A percentile compares a stretch with the other conserved stretches of the same genome.
These are phyloP conservation scores for Peronosclerospora sorghi DNA, from an alignment of 352 stramenopile genomes.

Conservation along the genomic window DNA sequence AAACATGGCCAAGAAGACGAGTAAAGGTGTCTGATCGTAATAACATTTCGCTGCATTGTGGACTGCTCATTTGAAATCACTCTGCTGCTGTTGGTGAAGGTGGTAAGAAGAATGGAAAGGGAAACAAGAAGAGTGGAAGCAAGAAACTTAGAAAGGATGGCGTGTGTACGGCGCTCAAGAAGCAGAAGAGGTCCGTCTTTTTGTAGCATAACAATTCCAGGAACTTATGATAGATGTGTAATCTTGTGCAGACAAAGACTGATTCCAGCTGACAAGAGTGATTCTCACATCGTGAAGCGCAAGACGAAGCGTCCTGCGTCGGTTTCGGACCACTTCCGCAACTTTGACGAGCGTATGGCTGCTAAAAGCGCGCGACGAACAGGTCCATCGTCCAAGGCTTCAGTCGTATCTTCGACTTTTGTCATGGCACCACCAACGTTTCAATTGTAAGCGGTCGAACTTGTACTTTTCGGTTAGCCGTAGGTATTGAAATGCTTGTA, in stretches of 20 bases:
- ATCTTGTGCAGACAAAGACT: conserved; percentile 22
- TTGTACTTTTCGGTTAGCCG: neutral
- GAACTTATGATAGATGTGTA: neutral
- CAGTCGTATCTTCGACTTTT: conserved; percentile 42
- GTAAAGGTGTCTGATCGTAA: conserved; percentile 10
- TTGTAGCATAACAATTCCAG: too few species aligned
- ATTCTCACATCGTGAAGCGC: conserved; percentile 13
- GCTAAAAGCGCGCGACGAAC: conserved; percentile 25
- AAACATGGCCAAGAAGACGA: conserved; percentile 38
- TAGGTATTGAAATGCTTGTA: neutral
- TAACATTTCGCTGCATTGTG: neutral
- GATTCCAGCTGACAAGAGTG: conserved; percentile 29
- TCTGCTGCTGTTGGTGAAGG: conserved; percentile 2
- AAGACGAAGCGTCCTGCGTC: conserved; percentile 22
- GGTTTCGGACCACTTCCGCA: conserved; percentile 56
- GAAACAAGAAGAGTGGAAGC: conserved; percentile 34
- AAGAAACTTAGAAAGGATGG: conserved; percentile 50
- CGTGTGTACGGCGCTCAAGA: conserved; percentile 63
- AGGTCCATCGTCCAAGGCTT: conserved; percentile 10
- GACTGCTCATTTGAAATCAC: neutral
- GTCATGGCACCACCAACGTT: conserved; percentile 57
- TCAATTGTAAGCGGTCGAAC: conserved; percentile 40
- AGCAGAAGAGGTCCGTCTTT: conserved; percentile 40
- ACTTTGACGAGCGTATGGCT: conserved; percentile 69
- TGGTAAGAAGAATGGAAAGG: conserved; percentile 9